These are phyloP conservation scores for Scheffersomyces lignosus DNA, from an alignment of 805 yeast genomes.

Conservation along the genomic window DNA sequence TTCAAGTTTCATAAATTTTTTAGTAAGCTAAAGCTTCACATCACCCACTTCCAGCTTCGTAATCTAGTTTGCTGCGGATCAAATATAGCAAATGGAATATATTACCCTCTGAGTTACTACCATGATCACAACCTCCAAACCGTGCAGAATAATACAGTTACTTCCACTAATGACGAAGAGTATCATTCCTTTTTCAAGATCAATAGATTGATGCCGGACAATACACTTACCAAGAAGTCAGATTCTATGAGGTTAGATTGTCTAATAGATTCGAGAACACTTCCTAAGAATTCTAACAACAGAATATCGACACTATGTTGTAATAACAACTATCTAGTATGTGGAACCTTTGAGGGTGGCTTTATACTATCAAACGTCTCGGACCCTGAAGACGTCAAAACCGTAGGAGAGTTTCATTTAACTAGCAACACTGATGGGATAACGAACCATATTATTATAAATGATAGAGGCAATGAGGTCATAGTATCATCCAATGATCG, in stretches of 20 bases:
- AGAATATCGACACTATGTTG: constrained; percentile 51
- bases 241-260: constrained; percentile 37
- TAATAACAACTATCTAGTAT: constrained; percentile 40
- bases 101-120: constrained; percentile 37
- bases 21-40: constrained; percentile 46
- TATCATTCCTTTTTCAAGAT: constrained; percentile 35
- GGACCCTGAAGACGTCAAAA: constrained; percentile 7
- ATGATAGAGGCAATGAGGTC: constrained; percentile 29
- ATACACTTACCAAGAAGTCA: constrained; percentile 7
- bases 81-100: constrained; percentile 34
- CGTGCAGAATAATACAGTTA: constrained; percentile 16
- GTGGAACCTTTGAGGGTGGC: constrained; percentile 59
- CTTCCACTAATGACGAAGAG: constrained; percentile 20
- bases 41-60: constrained; percentile 59
- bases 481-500: constrained; percentile 54
- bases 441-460: constrained; percentile 48
- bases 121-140: constrained; percentile 30
- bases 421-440: constrained; percentile 49
- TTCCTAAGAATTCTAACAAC: constrained; percentile 30
- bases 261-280: constrained; percentile 34
- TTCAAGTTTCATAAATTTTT: constrained; percentile 40
- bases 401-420: constrained; percentile 36
- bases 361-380: constrained; percentile 39
- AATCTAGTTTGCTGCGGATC: constrained; percentile 46
- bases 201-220: constrained; percentile 34